These are phyloP conservation scores for Penicillium polonicum DNA, from an alignment of 2,329 filamentous ascomycete genomes.

Conservation along the genomic window DNA sequence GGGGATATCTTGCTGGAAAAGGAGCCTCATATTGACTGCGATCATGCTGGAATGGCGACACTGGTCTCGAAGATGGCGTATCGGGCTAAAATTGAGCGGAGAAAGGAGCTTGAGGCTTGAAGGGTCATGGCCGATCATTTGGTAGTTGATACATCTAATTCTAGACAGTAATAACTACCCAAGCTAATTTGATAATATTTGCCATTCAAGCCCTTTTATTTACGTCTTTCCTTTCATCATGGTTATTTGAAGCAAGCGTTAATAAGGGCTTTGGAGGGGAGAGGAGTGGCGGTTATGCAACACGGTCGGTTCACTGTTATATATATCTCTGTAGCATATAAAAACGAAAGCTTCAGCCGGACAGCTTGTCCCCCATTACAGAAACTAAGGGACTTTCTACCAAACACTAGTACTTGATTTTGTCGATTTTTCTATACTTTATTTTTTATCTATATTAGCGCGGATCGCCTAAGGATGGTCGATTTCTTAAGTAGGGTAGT, in stretches of 20 bases:
- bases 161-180: neutral
- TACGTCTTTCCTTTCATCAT: neutral
- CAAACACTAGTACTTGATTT: too few species aligned
- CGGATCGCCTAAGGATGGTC: too few species aligned
- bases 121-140: too few species aligned
- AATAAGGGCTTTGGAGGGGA: neutral
- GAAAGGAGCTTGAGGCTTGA: constrained; percentile 2
- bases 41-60: constrained; percentile 28
- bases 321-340: too few species aligned
- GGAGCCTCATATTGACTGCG: constrained; percentile 19
- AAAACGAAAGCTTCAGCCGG: too few species aligned
- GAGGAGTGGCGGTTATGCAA: neutral
- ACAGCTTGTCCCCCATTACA: too few species aligned
- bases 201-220: too few species aligned
- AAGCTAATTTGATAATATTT: neutral
- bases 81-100: constrained; percentile 10
- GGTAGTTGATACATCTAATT: neutral
- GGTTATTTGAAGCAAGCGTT: neutral
- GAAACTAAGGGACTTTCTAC: too few species aligned
- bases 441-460: too few species aligned
- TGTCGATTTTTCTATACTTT: too few species aligned
- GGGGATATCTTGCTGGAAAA: neutral
- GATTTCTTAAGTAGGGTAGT: too few species aligned
- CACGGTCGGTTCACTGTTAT: too few species aligned
- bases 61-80: constrained; percentile 23